These are phyloP conservation scores for Bipolaris victoriae DNA, from an alignment of 2,329 filamentous ascomycete species.

Conservation along the genomic window DNA sequence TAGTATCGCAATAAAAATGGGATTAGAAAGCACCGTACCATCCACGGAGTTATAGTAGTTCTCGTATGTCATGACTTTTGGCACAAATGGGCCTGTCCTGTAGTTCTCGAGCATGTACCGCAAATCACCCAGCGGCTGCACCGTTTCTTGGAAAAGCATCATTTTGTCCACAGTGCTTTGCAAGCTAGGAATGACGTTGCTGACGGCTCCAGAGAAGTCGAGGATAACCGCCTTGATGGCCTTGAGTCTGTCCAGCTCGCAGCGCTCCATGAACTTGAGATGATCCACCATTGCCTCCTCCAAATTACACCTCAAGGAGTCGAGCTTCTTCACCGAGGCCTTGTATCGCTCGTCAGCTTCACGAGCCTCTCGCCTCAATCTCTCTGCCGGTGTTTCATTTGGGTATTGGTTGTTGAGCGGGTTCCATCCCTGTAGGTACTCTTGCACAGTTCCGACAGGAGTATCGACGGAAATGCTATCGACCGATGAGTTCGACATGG, in stretches of 20 bases:
- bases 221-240: slow-evolving; percentile 98
- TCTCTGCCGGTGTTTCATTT: slow-evolving; percentile 90
- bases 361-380: slow-evolving; percentile 82
- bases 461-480: slow-evolving; percentile 69
- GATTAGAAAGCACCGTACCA: slow-evolving; percentile 49
- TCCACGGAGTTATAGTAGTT: slow-evolving; percentile 99
- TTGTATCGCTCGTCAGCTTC: slow-evolving; percentile 97
- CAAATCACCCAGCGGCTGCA: slow-evolving; percentile 89
- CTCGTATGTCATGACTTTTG: slow-evolving; percentile 90
- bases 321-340: slow-evolving; percentile 79
- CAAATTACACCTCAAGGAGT: slow-evolving; percentile 89
- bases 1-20: slow-evolving; percentile 15
- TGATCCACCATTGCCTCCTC: slow-evolving; percentile 94
- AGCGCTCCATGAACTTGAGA: slow-evolving; percentile 94
- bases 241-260: slow-evolving; percentile 93
- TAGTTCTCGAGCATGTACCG: slow-evolving; percentile 97
- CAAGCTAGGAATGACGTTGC: slow-evolving; percentile 95
- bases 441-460: slow-evolving; percentile 81
- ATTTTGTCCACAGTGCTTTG: slow-evolving; percentile 97
- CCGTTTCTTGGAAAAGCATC: slow-evolving; percentile 98
- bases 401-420: slow-evolving; percentile 86
- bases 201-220: slow-evolving; percentile 95
- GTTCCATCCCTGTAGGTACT: slow-evolving; percentile 92
- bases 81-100: slow-evolving; percentile 89
- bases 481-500: slow-evolving; percentile 55